Evolutionary conservation across 1,284 basidiomycete species (phyloP), one percentile per base, ranked within the genome.

Genomic region (Marasmius fiardii): DNA sequence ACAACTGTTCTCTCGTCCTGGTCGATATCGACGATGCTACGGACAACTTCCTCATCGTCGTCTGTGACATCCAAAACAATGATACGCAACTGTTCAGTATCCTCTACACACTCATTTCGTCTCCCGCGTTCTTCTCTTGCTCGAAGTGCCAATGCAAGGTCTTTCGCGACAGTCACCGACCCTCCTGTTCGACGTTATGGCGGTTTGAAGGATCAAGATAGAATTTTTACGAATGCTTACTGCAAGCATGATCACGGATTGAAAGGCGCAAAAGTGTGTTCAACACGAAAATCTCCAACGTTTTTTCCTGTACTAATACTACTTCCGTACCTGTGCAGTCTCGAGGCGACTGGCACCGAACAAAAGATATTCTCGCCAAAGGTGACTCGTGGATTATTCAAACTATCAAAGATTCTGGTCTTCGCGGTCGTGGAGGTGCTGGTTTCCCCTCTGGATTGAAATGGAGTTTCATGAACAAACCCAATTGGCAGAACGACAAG

Each of bases 391-490:
- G 93, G 92, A 94, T 99, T 66, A 98, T 99, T 61, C 88, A 96
- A 69, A 87, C 86, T 54, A 92, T 98, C 68, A 98, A 99, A 74
- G 93, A 94, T 66, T 98, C 95, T 14, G 96, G 96, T 53, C 81
- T 99, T 48, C 87, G 96, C 67, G 96, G 96, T 24, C 90, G 97
- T 62, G 96, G 96, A 61, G 96, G 97, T 59, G 97, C 96, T 54
- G 96, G 97, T 45, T 99, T 99, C 72, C 96, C 95, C 1, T 93
- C 90, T 62, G 96, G 96, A 51, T 80, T 99, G 64, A 99, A 99
- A 74, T 99, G 96, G 96, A 92, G 88, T 70, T 98, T 98, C 73
- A 98, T 96, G 91, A 98, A 98, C 80, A 98, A 98, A 77, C 96
- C 95, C 28, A 90, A 90, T 43, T 98, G 96, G 95, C 88, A 99